Base-by-base conservation (phyloP, 129 eudicot genomes). In the Tagetes erecta region DNA sequence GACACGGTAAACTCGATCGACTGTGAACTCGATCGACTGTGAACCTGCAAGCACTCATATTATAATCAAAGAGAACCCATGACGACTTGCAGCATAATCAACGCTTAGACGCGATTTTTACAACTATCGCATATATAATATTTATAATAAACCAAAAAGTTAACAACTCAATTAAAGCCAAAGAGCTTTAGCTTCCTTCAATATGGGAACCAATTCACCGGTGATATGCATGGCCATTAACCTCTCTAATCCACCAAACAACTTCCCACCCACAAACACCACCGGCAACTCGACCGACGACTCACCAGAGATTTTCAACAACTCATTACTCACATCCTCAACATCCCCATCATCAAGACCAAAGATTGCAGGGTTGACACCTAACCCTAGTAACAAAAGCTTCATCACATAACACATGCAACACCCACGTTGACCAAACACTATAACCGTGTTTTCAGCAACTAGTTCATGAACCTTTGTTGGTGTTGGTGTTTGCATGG, bases 201-300 rank as follows among this genome's bases (percentile, higher is more conserved):
- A 78, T 6, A 81, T 75, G 0, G 95, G 91, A 73, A 91, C 89
- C 88, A 91, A 78, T 56, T 91, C 97, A 35, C 97, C 95, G 7
- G 97, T 76, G 33, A 91, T 85, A 82, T 91, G 97, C 9, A 87
- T 83, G 0, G 86, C 80, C 86, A 91, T 82, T 30, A 91, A 78
- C 50, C 65, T 87, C 3, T 91, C 91, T n/a, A 91, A 70, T 33
- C 97, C 97, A 74, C 97, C 97, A 73, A 91, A 85, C 74, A 86
- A 52, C 80, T 87, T 83, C 64, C 97, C 97, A 38, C 97, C 97
- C 6, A 91, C 86, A 65, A 83, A 87, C 51, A 91, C 93, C 74
- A 82, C 83, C 81, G 97, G 97, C 53, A 91, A 87, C 76, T 82
- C 86, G 37, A 66, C 55, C 59, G 31, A 74, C 59, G 31, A 74